These are phyloP conservation scores for Scheffersomyces lignosus DNA, from an alignment of 805 yeast species.

Conservation along the genomic window DNA sequence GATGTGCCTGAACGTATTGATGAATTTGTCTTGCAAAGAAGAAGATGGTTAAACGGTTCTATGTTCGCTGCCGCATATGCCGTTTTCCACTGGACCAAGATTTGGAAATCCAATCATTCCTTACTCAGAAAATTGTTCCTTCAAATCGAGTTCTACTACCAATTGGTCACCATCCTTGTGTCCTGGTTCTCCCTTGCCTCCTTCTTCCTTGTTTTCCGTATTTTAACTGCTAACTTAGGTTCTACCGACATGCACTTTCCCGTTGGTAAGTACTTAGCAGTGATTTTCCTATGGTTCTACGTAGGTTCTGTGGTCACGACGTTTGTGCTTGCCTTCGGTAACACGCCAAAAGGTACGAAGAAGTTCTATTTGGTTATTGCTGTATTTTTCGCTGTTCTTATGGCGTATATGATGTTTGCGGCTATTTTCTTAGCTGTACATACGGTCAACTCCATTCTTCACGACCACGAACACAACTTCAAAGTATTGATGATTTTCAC, in stretches of 20 bases:
- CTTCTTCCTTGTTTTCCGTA: constrained; percentile 89
- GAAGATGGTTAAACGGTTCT: constrained; percentile 98
- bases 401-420: constrained; percentile 88
- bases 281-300: constrained; percentile 82
- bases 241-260: constrained; percentile 58
- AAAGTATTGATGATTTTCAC: constrained; percentile 51
- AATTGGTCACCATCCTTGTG: constrained; percentile 74
- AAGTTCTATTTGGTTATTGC: constrained; percentile 74
- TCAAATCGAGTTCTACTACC: constrained; percentile 87
- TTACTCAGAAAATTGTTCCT: constrained; percentile 73
- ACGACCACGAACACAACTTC: constrained; percentile 42
- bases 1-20: constrained; percentile 94
- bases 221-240: constrained; percentile 78
- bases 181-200: constrained; percentile 92
- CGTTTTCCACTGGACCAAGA: constrained; percentile 77
- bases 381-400: constrained; percentile 77
- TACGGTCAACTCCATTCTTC: constrained; percentile 60
- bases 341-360: constrained; percentile 88
- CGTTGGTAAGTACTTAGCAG: constrained; percentile 76
- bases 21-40: constrained; percentile 93
- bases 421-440: constrained; percentile 77
- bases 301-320: constrained; percentile 78
- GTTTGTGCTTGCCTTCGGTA: constrained; percentile 89
- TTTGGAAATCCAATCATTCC: constrained; percentile 90
- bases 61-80: constrained; percentile 94